Evolutionary conservation across 75 land plant species (phyloP).

Genomic region (Selaginella moellendorffii): DNA sequence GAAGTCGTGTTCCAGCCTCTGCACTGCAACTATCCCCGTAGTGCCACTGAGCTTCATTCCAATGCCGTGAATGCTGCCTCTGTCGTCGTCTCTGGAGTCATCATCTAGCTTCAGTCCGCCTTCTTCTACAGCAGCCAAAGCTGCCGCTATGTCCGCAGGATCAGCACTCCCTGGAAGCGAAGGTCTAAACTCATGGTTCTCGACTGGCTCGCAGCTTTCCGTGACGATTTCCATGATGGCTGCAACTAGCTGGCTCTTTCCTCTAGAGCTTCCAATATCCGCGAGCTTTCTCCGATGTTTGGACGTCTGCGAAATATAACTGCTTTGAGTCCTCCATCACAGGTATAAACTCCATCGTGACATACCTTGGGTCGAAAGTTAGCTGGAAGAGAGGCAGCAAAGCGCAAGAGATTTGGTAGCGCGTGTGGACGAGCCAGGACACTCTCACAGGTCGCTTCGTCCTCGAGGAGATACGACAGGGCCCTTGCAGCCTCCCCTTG

Average conservation of each 20-base stretch:
- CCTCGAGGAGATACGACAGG: constrained; percentile 62
- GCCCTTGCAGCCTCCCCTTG: constrained; percentile 94
- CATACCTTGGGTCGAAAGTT: constrained; percentile 13
- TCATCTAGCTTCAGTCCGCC: constrained; percentile 68
- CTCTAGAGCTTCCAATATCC: constrained; percentile 36
- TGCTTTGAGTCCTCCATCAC: neutral
- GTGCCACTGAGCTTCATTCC: constrained; percentile 66
- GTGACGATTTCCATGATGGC: constrained; percentile 93
- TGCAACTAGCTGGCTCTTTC: constrained; percentile 85
- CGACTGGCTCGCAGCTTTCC: constrained; percentile 52
- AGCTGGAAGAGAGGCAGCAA: constrained; percentile 60
- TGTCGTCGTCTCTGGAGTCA: constrained; percentile 31
- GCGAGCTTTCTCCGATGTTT: constrained; percentile 23
- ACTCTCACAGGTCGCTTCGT: constrained; percentile 38
- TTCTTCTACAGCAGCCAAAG: constrained; percentile 65
- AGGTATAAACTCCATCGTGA: neutral
- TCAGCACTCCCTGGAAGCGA: constrained; percentile 53
- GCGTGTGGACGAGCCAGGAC: constrained; percentile 76
- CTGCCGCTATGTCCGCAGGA: constrained; percentile 62
- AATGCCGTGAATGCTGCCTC: constrained; percentile 51
- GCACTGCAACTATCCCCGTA: constrained; percentile 49
- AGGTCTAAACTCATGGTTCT: constrained; percentile 31
- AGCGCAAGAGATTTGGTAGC: constrained; percentile 51
- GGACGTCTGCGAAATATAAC: neutral
- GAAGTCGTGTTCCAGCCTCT: too few species aligned